Base-by-base conservation (phyloP, 768 basidiomycete genomes). In the Sarcomyxa edulis region DNA sequence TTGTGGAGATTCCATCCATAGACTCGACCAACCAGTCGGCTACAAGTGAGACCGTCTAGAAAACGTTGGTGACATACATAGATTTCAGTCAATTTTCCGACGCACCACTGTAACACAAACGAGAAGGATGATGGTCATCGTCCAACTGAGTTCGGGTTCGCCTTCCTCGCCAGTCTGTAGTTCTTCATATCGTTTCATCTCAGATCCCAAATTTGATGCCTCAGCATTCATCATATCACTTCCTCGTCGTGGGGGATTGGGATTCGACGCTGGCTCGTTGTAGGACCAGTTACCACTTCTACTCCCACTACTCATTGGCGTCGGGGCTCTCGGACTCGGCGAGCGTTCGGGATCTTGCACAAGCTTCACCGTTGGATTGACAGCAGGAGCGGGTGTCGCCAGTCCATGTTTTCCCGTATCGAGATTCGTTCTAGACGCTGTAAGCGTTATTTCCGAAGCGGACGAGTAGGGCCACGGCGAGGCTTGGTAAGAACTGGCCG, bases 1-100 rank as follows among this genome's bases (percentile, higher is more conserved):
- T 68, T 14, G 52, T 61, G 1, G 84, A 82, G 37, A 95, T 66
- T 26, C 78, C 81, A 53, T 91, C 76, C 76, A 96, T 89, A 6
- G 85, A 81, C 52, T 77, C 80, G 6, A 97, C 91, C 11, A 97
- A 66, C 60, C 68, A 71, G 31, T 81, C 79, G 1, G 78, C 78
- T 6, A 72, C 78, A 3, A 78, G 57, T 3, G 73, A 71, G 5
- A 81, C 72, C 14, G 68, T 52, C 79, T 81, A 47, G 7, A 22
- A 20, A 41, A 20, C 21, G 30, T 36, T 24, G 29, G 24, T 32
- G 4, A 28, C 32, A 23, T 20, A 34, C n/a, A n/a, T n/a, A n/a
- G n/a, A n/a, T n/a, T n/a, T n/a, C n/a, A n/a, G n/a, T n/a, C n/a
- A n/a, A n/a, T 12, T n/a, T 19, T 26, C 15, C 27, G 10, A 64